These are phyloP conservation scores for Hypoxylon rubiginosum DNA, from an alignment of 2,329 filamentous ascomycete genomes.

Conservation along the genomic window DNA sequence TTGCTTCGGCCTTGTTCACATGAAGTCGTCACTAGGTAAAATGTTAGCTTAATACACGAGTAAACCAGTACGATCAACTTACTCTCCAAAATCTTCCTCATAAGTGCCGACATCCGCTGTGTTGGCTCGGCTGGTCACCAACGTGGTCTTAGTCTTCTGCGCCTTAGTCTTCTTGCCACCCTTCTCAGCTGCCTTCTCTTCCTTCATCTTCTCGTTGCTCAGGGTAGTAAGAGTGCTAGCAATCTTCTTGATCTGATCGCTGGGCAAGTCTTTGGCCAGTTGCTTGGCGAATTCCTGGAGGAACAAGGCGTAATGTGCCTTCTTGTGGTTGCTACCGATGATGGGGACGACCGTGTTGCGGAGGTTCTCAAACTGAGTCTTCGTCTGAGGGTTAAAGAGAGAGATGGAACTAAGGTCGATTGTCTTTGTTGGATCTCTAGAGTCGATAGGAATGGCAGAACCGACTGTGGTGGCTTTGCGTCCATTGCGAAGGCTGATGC, in stretches of 20 bases:
- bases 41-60: slow-evolving; percentile 13
- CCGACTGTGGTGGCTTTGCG: slow-evolving; percentile 77
- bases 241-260: slow-evolving; percentile 97
- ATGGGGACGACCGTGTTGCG: slow-evolving; percentile 85
- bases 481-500: slow-evolving; percentile 70
- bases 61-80: slow-evolving; percentile 59
- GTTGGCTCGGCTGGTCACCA: slow-evolving; percentile 75
- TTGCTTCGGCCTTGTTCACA: slow-evolving; percentile 65
- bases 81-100: slow-evolving; percentile 89
- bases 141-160: slow-evolving; percentile 90
- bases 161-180: slow-evolving; percentile 97
- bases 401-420: slow-evolving; percentile 85
- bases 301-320: slow-evolving; percentile 91
- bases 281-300: slow-evolving; percentile 91
- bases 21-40: slow-evolving; percentile 75
- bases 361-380: slow-evolving; percentile 85
- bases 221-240: slow-evolving; percentile 88
- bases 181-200: slow-evolving; percentile 95
- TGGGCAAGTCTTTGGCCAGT: slow-evolving; percentile 86
- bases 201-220: slow-evolving; percentile 98
- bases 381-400: slow-evolving; percentile 90
- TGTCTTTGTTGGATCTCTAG: slow-evolving; percentile 79
- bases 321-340: slow-evolving; percentile 81
- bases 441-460: slow-evolving; percentile 76
- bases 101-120: slow-evolving; percentile 81